Evolutionary conservation across 768 basidiomycete genomes (phyloP), one percentile per base, ranked within the genome.

Genomic region (Trametes villosa): DNA sequence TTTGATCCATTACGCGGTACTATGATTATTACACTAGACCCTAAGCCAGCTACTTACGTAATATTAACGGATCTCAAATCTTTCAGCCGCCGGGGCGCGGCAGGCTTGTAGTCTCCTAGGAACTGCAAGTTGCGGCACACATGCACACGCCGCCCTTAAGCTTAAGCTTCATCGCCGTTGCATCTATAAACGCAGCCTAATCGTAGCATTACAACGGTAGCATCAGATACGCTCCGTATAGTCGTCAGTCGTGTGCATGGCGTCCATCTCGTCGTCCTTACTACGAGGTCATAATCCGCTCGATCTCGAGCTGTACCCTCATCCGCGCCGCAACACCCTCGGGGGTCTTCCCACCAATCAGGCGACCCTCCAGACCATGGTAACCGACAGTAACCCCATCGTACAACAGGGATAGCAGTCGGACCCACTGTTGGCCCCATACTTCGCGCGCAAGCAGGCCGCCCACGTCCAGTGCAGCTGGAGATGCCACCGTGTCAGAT

Each of bases 391-490:
- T 89, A 40, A 84, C 77, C 9, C 86, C 86, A 52, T 86, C 81
- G 62, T 92, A 86, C 15, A 92, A 70, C 15, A 90, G 71, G 26
- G 77, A 80, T 22, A 94, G 78, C 52, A 92, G 72, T 71, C 92
- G 92, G 59, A 86, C 74, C 86, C 89, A 93, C 71, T 93, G 91
- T 38, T 78, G 74, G n/a, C 91, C 91, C 86, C 88, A 93, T 9
- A 89, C 74, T 27, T 78, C 73, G 56, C 77, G 77, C 9, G 87
- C 88, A 49, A 84, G 78, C 26, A 77, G 62, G 3, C 92, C 90
- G 65, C 87, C 79, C 30, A 91, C 88, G 52, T 91, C 89, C 26
- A 93, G 72, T 18, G 82, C 91, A 65, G 83, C 91, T 92, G 57
- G 17, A 26, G 8, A 42, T 41, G 17, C 9, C 3, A 1, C 24